Conservation (phyloP, 139 green algal species). For the Chlorella vulgaris region DNA sequence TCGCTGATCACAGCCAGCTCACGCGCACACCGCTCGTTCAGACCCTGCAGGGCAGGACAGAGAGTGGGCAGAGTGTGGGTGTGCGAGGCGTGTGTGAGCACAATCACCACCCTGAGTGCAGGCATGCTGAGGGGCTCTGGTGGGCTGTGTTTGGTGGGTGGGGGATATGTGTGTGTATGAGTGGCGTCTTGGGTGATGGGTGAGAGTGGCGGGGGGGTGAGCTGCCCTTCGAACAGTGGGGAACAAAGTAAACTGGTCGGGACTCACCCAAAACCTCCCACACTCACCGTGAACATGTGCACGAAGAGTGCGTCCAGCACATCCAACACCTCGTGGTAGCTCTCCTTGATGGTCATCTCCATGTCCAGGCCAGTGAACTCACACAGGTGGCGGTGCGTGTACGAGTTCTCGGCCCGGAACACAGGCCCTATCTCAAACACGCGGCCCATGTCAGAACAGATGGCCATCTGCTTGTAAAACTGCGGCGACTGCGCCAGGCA, state of each 20-base stretch:
- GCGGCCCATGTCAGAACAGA: conserved; percentile 88
- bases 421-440: conserved; percentile 98
- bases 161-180: no score
- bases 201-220: no score
- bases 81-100: neutral
- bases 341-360: conserved; percentile 97
- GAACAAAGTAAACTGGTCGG: no score
- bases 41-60: conserved; percentile 21
- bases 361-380: conserved; percentile 99
- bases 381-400: conserved; percentile 98
- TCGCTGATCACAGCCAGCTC: conserved; percentile 81
- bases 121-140: no score
- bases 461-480: conserved; percentile 77
- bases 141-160: no score
- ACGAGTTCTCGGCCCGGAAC: conserved; percentile 95
- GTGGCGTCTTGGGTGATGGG: no score
- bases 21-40: conserved; percentile 36
- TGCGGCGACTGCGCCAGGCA: conserved; percentile 85
- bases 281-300: conserved; percentile 85
- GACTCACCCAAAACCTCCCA: neutral
- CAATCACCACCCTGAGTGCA: neutral
- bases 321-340: conserved; percentile 97
- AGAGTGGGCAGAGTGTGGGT: neutral
- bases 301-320: conserved; percentile 93
- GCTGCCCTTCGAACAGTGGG: no score